Base-by-base conservation (phyloP, 768 basidiomycete species). In the Paxillus rubicundulus region DNA sequence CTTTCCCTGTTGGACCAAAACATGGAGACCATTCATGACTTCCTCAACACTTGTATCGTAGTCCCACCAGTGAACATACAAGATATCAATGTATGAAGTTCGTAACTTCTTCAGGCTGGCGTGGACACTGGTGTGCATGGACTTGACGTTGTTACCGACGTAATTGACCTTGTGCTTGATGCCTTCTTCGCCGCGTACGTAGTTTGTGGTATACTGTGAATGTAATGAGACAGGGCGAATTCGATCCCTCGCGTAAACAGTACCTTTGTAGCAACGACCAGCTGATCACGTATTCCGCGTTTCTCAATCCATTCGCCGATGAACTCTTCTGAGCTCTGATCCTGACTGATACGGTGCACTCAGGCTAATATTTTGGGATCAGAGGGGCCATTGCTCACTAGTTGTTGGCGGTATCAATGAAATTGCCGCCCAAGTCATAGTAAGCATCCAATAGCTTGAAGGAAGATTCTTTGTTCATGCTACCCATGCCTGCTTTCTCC, bases 1-100 rank as follows among this genome's bases (percentile, higher is more conserved):
- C 53, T 78, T 80, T 33, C 76, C 76, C 39, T 65, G 61, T 27
- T 65, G 66, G 46, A 79, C 73, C 24, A 79, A 63, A 14, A 63
- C 66, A 57, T 79, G 74, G 9, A 81, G 62, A 13, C 64, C 62
- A 36, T 72, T 71, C 79, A 79, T 77, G 21, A 79, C 57, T 58
- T 82, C 80, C 44, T 73, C 67, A 30, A 79, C 68, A 10, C 70
- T 71, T 5, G 76, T 76, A 9, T 72, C 63, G 53, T 70, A 77
- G 52, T 79, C 78, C 79, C 76, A 75, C 70, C 72, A 79, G 57
- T 83, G 82, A 5, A 82, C 58, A 53, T 84, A 82, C 28, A 82
- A 62, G 45, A 84, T 73, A 57, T 84, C 82, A 58, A 84, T 74
- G 58, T 79, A 86, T n/a, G 75, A 69, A 0, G 82, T 85, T 40